These are phyloP conservation scores for Candida arabinofermentans DNA, from an alignment of 805 yeast species.

Conservation along the genomic window DNA sequence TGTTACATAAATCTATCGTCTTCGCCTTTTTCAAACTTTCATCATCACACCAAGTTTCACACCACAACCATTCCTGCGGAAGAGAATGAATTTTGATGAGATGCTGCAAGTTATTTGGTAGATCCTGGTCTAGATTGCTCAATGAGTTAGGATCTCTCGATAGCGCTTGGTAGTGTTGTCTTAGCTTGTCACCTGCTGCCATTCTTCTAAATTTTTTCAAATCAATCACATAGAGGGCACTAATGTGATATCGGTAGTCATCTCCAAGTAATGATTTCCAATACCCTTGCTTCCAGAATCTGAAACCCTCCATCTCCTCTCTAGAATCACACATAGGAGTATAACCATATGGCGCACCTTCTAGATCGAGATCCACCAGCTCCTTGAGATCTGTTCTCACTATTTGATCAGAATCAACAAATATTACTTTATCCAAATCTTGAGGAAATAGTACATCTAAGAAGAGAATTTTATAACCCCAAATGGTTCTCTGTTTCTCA, in stretches of 20 bases:
- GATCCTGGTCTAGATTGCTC: slow-evolving; percentile 84
- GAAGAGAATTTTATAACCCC: slow-evolving; percentile 87
- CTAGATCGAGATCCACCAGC: slow-evolving; percentile 60
- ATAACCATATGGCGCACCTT: slow-evolving; percentile 83
- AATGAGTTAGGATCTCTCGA: slow-evolving; percentile 78
- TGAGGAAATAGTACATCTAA: slow-evolving; percentile 85
- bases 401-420: slow-evolving; percentile 84
- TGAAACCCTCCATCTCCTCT: slow-evolving; percentile 72
- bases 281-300: slow-evolving; percentile 93
- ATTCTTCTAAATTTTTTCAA: slow-evolving; percentile 58
- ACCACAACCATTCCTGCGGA: slow-evolving; percentile 88
- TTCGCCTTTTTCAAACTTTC: slow-evolving; percentile 58
- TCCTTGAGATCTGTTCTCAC: slow-evolving; percentile 73
- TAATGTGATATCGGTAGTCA: slow-evolving; percentile 67
- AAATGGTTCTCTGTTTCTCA: slow-evolving; percentile 72
- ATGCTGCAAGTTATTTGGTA: slow-evolving; percentile 82
- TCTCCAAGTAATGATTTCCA: slow-evolving; percentile 66
- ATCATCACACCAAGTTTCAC: slow-evolving; percentile 88
- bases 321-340: slow-evolving; percentile 86
- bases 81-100: slow-evolving; percentile 64
- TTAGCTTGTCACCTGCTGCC: slow-evolving; percentile 73
- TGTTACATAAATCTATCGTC: slow-evolving; percentile 80
- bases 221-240: slow-evolving; percentile 83
- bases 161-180: slow-evolving; percentile 80
- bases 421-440: slow-evolving; percentile 67